A percentile compares a stretch with the other conserved stretches of the same genome.
Conservation (phyloP, 768 basidiomycete species). For the Pulveroboletus sp. region DNA sequence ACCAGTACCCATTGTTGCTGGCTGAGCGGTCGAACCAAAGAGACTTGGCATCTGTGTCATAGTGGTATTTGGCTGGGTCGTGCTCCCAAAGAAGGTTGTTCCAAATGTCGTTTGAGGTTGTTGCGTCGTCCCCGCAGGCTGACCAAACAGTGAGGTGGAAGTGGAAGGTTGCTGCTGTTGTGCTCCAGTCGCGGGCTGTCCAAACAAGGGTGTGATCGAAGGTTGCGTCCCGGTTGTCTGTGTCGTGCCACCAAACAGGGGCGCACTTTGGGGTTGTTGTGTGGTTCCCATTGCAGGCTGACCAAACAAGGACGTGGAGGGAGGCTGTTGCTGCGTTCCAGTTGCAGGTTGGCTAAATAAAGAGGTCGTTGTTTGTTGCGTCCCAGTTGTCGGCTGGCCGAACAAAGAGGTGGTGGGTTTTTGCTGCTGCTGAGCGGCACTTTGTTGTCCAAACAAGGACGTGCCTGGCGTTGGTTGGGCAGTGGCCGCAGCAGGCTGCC, state of each 20-base stretch:
- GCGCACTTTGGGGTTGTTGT: constrained; percentile 24
- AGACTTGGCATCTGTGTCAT: constrained; percentile 13
- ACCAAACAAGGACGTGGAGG: constrained; percentile 35
- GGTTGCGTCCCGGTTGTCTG: constrained; percentile 14
- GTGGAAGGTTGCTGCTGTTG: constrained; percentile 35
- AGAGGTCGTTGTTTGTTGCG: constrained; percentile 14
- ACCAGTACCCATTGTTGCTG: constrained; percentile 9
- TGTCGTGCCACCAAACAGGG: constrained; percentile 27
- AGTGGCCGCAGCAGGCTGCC: constrained; percentile 24
- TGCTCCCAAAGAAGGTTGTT: constrained; percentile 28
- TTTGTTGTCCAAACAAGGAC: constrained; percentile 36
- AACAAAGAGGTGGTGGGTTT: constrained; percentile 30
- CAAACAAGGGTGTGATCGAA: constrained; percentile 19
- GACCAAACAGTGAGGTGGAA: constrained; percentile 37
- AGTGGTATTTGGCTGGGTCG: constrained; percentile 14
- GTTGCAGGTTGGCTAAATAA: constrained; percentile 30
- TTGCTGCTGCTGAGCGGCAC: constrained; percentile 22
- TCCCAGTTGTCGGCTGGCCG: constrained; percentile 19
- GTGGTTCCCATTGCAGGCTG: constrained; percentile 24
- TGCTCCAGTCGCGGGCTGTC: constrained; percentile 29
- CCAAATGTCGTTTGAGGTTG: constrained; percentile 30
- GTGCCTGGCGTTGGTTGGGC: constrained; percentile 28
- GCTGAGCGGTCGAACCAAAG: constrained; percentile 20
- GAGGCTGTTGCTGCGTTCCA: constrained; percentile 33
- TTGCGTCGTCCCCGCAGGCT: constrained; percentile 23